Conservation (phyloP, 1,139 yeast genomes). For the Diutina pseudorugosa region DNA sequence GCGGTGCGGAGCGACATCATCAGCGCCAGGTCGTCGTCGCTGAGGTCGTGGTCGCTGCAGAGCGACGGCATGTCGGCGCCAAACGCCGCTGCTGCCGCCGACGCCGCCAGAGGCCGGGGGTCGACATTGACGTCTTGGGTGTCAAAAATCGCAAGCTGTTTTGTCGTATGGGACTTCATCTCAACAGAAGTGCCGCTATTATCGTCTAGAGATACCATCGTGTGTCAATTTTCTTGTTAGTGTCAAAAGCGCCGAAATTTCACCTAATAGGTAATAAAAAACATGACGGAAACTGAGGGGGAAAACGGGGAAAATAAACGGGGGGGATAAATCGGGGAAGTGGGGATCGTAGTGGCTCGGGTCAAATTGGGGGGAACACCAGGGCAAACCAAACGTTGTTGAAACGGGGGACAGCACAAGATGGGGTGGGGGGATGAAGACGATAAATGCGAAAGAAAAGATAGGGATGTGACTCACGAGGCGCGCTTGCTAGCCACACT, state of each 20-base stretch:
- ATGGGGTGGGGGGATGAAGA: not conserved
- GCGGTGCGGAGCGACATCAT: slow-evolving; percentile 3
- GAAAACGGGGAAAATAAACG: not conserved
- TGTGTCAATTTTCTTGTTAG: not conserved
- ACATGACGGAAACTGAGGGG: not conserved
- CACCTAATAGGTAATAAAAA: not conserved
- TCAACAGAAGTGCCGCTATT: not conserved
- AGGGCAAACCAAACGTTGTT: not conserved
- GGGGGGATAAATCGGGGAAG: not conserved
- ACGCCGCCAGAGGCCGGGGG: not conserved
- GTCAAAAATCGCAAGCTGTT: slow-evolving; percentile 3
- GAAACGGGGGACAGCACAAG: not conserved
- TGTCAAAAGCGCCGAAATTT: not conserved
- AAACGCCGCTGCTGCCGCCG: not conserved
- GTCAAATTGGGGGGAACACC: not conserved
- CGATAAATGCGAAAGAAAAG: not conserved
- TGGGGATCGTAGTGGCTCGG: not conserved
- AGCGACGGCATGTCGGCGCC: slow-evolving; percentile 1
- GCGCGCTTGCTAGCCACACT: not conserved
- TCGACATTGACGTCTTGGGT: not conserved
- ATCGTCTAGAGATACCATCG: not conserved
- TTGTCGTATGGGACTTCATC: not conserved
- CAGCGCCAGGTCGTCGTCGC: slow-evolving; percentile 1
- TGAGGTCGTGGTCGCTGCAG: not conserved
- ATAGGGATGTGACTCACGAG: not conserved